Percentiles rank a stretch among this genome's conserved stretches.
Evolutionary conservation across 2,329 filamentous ascomycete species (phyloP).

Genomic region (Pestalotiopsis sp.): DNA sequence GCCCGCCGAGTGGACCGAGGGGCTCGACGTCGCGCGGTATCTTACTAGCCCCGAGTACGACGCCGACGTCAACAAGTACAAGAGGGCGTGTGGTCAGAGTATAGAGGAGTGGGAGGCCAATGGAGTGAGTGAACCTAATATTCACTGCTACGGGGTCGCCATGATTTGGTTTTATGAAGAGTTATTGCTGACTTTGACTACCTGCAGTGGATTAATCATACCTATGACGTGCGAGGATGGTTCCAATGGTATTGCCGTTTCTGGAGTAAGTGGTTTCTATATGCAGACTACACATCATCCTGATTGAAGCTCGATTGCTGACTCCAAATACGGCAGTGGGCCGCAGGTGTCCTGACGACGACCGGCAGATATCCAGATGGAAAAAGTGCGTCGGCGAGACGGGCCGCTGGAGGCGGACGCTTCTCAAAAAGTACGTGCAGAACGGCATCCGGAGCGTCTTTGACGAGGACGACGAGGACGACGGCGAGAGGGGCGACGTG

Average conservation of each 20-base stretch:
- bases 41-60: constrained; percentile 43
- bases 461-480: constrained; percentile 42
- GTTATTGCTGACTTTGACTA: not conserved
- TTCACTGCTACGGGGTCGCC: too few species aligned
- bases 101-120: constrained; percentile 56
- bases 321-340: constrained; percentile 26
- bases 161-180: not conserved
- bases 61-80: constrained; percentile 51
- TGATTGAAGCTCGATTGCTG: not conserved
- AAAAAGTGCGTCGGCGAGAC: constrained; percentile 50
- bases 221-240: constrained; percentile 54
- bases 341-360: constrained; percentile 50
- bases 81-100: constrained; percentile 50
- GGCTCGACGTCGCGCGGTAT: constrained; percentile 37
- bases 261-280: constrained; percentile 29
- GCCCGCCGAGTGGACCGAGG: constrained; percentile 41
- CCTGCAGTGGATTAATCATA: constrained; percentile 51
- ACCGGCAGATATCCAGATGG: constrained; percentile 52
- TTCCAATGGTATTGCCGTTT: constrained; percentile 59
- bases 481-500: constrained; percentile 39
- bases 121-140: constrained; percentile 32
- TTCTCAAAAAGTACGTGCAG: constrained; percentile 51
- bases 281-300: not conserved
- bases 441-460: constrained; percentile 40
- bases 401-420: constrained; percentile 48